Percentiles rank a stretch among this genome's conserved stretches.
Evolutionary conservation across 768 basidiomycete genomes (phyloP).

Genomic region (Hydnomerulius pinastri): DNA sequence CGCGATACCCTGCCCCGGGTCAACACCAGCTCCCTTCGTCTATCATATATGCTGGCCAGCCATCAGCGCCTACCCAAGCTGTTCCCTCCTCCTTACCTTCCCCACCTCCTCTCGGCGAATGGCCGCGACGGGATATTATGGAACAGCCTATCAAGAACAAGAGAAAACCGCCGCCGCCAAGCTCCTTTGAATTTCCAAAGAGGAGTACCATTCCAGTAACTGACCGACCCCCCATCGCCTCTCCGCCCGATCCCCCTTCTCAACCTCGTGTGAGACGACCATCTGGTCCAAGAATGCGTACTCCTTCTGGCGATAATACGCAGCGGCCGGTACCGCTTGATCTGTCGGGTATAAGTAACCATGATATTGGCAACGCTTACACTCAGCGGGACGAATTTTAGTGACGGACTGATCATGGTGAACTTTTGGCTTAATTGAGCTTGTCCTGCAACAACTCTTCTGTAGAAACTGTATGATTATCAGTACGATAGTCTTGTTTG

Average conservation of each 20-base stretch:
- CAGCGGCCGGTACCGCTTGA: slow-evolving; percentile 22
- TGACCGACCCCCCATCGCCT: slow-evolving; percentile 3
- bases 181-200: slow-evolving; percentile 25
- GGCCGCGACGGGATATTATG: slow-evolving; percentile 50
- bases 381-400: background rate
- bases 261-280: slow-evolving; percentile 32
- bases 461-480: background rate
- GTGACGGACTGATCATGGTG: background rate
- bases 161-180: slow-evolving; percentile 14
- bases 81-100: slow-evolving; percentile 26
- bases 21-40: slow-evolving; percentile 21
- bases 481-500: background rate
- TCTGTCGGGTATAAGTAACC: slow-evolving; percentile 15
- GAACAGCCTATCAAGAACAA: slow-evolving; percentile 22
- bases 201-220: background rate
- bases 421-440: background rate
- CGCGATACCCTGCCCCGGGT: slow-evolving; percentile 13
- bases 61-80: slow-evolving; percentile 14
- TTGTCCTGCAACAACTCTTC: slow-evolving; percentile 21
- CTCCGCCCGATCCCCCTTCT: slow-evolving; percentile 1
- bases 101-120: slow-evolving; percentile 52
- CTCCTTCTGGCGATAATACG: slow-evolving; percentile 21
- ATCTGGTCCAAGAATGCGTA: slow-evolving; percentile 31
- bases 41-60: slow-evolving; percentile 34
- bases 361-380: background rate